Evolutionary conservation across 2,329 filamentous ascomycete species (phyloP).

Genomic region (Tolypocladium album): DNA sequence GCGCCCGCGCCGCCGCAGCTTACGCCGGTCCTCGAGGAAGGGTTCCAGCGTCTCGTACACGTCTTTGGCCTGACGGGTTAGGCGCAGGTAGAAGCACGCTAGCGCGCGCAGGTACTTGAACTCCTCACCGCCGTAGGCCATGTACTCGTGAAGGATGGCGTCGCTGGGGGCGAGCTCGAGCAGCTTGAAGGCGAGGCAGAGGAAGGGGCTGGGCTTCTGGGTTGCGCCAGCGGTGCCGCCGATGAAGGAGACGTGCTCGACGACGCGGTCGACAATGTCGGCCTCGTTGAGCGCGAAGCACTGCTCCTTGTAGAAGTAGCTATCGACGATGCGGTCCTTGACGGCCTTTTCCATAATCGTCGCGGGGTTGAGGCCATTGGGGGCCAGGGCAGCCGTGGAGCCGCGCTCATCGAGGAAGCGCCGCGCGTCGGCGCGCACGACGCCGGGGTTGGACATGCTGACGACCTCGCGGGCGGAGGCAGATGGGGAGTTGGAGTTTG

Average conservation of each 20-base stretch:
- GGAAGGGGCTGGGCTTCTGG: conserved; percentile 83
- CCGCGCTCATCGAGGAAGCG: conserved; percentile 86
- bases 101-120: conserved; percentile 86
- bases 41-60: conserved; percentile 76
- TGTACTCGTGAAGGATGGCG: conserved; percentile 69
- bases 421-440: conserved; percentile 69
- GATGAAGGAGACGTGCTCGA: conserved; percentile 69
- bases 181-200: conserved; percentile 91
- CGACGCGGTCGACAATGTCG: conserved; percentile 78
- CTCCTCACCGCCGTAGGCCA: conserved; percentile 61
- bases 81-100: conserved; percentile 83
- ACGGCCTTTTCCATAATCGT: conserved; percentile 93
- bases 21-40: conserved; percentile 69
- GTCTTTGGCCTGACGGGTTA: conserved; percentile 74
- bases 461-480: not conserved
- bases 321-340: conserved; percentile 88
- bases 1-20: conserved; percentile 67
- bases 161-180: conserved; percentile 76
- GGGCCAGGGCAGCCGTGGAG: conserved; percentile 63
- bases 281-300: conserved; percentile 89
- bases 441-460: conserved; percentile 27
- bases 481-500: conserved; percentile 2
- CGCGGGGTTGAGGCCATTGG: conserved; percentile 84
- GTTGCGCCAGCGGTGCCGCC: conserved; percentile 78
- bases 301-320: conserved; percentile 98